phyloP scores from a whole-genome alignment of 1,284 basidiomycete genomes.

The Heliocybe sulcata region DNA sequence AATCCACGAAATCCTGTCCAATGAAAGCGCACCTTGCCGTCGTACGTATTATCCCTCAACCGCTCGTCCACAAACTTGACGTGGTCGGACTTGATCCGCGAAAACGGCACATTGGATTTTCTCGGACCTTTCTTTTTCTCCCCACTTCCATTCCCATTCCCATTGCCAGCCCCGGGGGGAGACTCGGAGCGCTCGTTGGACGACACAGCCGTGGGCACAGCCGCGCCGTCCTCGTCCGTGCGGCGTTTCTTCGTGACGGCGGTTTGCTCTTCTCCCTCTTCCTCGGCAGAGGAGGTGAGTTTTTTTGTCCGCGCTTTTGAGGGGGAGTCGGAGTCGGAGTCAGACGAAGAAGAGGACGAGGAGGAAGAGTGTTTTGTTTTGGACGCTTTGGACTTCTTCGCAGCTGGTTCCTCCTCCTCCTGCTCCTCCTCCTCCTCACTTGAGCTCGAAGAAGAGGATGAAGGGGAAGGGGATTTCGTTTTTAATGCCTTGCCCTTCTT shows the following conservation, averaged over 20 bases:
- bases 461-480: neutral
- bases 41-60: conserved; percentile 79
- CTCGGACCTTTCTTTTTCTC: conserved; percentile 28
- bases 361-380: neutral
- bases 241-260: conserved; percentile 53
- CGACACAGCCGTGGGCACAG: conserved; percentile 35
- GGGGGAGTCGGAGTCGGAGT: conserved; percentile 18
- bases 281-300: neutral
- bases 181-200: conserved; percentile 12
- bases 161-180: conserved; percentile 4
- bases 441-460: neutral
- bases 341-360: conserved; percentile 10
- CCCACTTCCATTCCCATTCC: conserved; percentile 13
- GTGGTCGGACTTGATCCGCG: conserved; percentile 71
- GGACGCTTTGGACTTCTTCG: conserved; percentile 1
- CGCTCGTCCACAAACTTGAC: conserved; percentile 49
- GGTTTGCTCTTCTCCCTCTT: conserved; percentile 11
- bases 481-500: conserved; percentile 1
- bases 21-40: conserved; percentile 60
- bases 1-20: too few relatives aligned
- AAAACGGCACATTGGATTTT: conserved; percentile 62
- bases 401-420: neutral
- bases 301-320: conserved; percentile 5
- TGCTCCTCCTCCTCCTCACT: neutral
- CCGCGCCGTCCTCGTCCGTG: conserved; percentile 38